Evolutionary conservation across 352 stramenopile species (phyloP), one percentile per base, ranked within the genome.

Genomic region (Pythium sukuiense): DNA sequence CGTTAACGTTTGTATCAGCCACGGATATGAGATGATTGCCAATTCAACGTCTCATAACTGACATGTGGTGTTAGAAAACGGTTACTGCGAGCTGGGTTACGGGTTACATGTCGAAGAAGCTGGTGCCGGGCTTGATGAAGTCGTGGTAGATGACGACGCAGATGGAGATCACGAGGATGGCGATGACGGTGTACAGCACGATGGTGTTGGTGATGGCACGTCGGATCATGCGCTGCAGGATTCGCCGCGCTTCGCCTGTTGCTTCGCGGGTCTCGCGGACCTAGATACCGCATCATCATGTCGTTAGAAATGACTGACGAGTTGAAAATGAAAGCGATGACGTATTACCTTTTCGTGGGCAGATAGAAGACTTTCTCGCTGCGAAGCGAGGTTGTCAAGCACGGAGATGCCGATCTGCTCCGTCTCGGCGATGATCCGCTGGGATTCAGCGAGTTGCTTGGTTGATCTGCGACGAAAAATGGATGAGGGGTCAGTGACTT

Each of bases 161-260:
- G 55, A 94, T 94, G 6, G 80, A 74, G 18, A 72, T 72, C 20
- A 90, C 65, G 62, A 94, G 81, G 13, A 88, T 55, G 32, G 80
- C 76, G 59, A 94, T 92, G 39, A 85, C 81, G 46, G 80, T 90
- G 70, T 90, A 93, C 56, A 93, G 72, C 55, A 91, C 81, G 63
- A 92, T 87, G 6, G 72, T 86, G 73, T 93, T 90, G 56, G 82
- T 92, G 66, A 92, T 75, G 52, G 90, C 80, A 41, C 85, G 85
- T 4, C 84, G 83, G 46, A 80, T 83, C 85, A 93, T 92, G 30
- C 80, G 81, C 72, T 90, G 77, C 45, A 93, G 53, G 32, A 93
- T 78, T 30, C 82, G 81, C 4, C 82, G 68, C 32, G 83, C 83
- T 54, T 93, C 85, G 33, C 69, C 77, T 27, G 81, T 90, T 65